phyloP scores from a whole-genome alignment of 768 basidiomycete genomes.

The Cubamyces lactineus region DNA sequence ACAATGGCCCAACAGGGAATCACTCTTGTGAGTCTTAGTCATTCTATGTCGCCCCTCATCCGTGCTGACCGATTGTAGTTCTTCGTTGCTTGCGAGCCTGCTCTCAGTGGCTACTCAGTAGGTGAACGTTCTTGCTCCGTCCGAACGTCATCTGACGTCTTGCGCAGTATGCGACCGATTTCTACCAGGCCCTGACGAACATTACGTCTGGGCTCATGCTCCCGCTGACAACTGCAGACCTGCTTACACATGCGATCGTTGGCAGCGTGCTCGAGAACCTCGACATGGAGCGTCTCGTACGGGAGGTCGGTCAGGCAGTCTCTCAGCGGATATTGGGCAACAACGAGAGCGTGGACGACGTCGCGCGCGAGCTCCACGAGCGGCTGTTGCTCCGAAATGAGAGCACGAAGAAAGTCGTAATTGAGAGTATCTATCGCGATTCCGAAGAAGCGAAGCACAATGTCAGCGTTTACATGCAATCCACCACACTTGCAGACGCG shows the following conservation, averaged over 20 bases:
- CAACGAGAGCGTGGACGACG: conserved; percentile 95
- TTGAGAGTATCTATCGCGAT: conserved; percentile 95
- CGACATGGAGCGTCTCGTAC: conserved; percentile 96
- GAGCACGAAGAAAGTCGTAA: conserved; percentile 94
- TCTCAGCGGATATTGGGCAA: conserved; percentile 90
- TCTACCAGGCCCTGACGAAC: conserved; percentile 88
- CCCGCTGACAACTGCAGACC: conserved; percentile 91
- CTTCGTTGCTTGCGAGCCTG: conserved; percentile 99
- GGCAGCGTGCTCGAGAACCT: conserved; percentile 96
- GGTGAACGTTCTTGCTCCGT: conserved; percentile 31
- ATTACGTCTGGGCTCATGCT: conserved; percentile 97
- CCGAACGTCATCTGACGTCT: conserved; percentile 22
- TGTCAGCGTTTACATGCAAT: conserved; percentile 80
- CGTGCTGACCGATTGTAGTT: conserved; percentile 56
- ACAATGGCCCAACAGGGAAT: conserved; percentile 90
- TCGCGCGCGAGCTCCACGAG: conserved; percentile 93
- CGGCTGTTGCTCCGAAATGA: conserved; percentile 89
- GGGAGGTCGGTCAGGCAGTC: conserved; percentile 92
- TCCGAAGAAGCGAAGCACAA: conserved; percentile 89
- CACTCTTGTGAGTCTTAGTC: conserved; percentile 63
- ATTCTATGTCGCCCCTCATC: conserved; percentile 4
- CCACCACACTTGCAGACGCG: conserved; percentile 71
- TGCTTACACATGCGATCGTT: conserved; percentile 94
- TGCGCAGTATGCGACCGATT: conserved; percentile 84
- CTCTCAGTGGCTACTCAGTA: conserved; percentile 89